Percentiles rank a stretch among this genome's conserved stretches.
Evolutionary conservation across 2,329 filamentous ascomycete species (phyloP).

Genomic region (Cercospora sesami): DNA sequence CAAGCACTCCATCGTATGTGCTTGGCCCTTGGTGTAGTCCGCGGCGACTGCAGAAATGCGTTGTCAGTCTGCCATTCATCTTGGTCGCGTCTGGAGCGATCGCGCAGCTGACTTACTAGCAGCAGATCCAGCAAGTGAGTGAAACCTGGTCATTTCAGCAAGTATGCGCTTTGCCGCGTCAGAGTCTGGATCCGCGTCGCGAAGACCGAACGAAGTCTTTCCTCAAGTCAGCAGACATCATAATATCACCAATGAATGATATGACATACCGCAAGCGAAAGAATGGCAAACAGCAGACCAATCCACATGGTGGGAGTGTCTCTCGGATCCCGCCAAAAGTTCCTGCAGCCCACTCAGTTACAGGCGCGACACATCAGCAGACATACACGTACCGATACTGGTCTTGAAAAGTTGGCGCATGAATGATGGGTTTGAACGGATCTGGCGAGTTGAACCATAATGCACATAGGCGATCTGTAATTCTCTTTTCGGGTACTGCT

Average conservation of each 20-base stretch:
- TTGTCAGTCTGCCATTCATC: neutral
- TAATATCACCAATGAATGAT: neutral
- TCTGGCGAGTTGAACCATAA: constrained; percentile 41
- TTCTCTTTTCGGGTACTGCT: constrained; percentile 37
- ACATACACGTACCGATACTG: constrained; percentile 41
- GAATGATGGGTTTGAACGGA: constrained; percentile 59
- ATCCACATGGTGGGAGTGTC: constrained; percentile 48
- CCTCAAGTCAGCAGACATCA: neutral
- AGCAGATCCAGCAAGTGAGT: constrained; percentile 36
- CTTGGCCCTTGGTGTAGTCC: constrained; percentile 48
- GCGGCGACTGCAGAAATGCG: constrained; percentile 26
- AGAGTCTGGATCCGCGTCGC: constrained; percentile 30
- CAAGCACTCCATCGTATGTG: constrained; percentile 46
- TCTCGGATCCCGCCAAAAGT: constrained; percentile 47
- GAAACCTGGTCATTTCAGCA: constrained; percentile 32
- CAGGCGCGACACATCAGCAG: neutral
- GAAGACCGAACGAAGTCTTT: constrained; percentile 30
- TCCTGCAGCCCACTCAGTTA: neutral
- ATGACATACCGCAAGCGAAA: constrained; percentile 42
- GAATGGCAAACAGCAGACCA: constrained; percentile 50
- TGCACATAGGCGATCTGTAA: constrained; percentile 34
- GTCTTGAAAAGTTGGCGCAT: constrained; percentile 48
- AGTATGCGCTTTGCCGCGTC: constrained; percentile 26
- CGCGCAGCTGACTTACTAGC: constrained; percentile 16
- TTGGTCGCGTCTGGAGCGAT: neutral